A percentile compares a stretch with the other conserved stretches of the same genome.
Conservation (phyloP, 2,329 filamentous ascomycete species). For the Pseudocercospora pini-densiflorae region DNA sequence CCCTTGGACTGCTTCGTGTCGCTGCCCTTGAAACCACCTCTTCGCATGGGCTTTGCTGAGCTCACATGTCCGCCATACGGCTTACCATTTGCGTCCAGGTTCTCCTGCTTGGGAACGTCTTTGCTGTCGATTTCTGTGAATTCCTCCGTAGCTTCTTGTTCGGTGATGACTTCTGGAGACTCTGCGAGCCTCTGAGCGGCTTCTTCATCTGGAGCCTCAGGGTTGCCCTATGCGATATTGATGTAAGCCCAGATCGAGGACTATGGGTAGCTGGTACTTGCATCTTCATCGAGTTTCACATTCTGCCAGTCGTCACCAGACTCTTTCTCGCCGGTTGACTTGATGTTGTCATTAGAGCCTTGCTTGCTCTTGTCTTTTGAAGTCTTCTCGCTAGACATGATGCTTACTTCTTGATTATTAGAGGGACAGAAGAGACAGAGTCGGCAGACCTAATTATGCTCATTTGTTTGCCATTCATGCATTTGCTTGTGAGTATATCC, state of each 20-base stretch:
- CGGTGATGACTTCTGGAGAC: not conserved
- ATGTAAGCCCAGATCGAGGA: not conserved
- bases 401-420: not conserved
- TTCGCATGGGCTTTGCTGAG: not conserved
- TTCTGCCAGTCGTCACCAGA: not conserved
- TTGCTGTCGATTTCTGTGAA: not conserved
- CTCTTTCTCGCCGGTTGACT: not conserved
- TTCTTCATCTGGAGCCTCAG: not conserved
- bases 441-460: not conserved
- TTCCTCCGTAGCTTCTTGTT: not conserved
- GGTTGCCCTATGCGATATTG: not conserved
- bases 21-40: not conserved
- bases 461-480: not conserved
- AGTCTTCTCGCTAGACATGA: not conserved
- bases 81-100: not conserved
- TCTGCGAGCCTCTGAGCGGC: not conserved
- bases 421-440: not conserved
- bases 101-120: not conserved
- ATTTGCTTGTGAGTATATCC: not conserved
- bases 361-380: not conserved
- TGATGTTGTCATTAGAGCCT: not conserved
- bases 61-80: not conserved
- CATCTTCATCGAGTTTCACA: not conserved
- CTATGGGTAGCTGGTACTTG: not conserved
- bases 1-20: not conserved